Evolutionary conservation across 2,329 filamentous ascomycete genomes (phyloP).

Genomic region (Cladosporium cucumerinum): DNA sequence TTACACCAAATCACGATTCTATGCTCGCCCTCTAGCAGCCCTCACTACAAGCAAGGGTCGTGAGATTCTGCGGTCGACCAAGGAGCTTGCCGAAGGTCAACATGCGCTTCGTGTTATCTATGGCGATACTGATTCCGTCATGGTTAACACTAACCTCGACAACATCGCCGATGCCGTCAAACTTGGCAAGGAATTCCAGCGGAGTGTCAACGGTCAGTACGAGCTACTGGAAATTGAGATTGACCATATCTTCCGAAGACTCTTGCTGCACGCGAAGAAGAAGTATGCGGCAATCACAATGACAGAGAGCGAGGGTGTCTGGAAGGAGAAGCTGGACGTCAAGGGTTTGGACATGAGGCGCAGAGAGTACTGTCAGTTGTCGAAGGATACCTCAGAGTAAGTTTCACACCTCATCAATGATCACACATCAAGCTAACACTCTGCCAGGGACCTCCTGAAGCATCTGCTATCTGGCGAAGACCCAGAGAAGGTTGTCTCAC

Average conservation of each 20-base stretch:
- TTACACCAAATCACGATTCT: slow-evolving; percentile 95
- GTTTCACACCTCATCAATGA: slow-evolving; percentile 20
- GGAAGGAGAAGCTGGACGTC: slow-evolving; percentile 90
- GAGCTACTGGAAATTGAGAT: slow-evolving; percentile 94
- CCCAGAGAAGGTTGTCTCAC: slow-evolving; percentile 77
- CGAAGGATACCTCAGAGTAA: slow-evolving; percentile 82
- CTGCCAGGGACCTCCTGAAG: slow-evolving; percentile 69
- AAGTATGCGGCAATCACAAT: slow-evolving; percentile 98
- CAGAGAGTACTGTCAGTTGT: slow-evolving; percentile 92
- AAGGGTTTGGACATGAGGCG: slow-evolving; percentile 98
- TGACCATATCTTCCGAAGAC: slow-evolving; percentile 91
- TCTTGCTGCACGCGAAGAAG: slow-evolving; percentile 95
- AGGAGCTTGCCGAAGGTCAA: slow-evolving; percentile 88
- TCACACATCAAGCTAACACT: slow-evolving; percentile 20
- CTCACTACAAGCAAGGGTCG: slow-evolving; percentile 96
- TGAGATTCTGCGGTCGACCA: slow-evolving; percentile 94
- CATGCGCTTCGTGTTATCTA: slow-evolving; percentile 88
- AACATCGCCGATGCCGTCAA: slow-evolving; percentile 86
- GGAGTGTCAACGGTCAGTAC: slow-evolving; percentile 89
- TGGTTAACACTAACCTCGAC: slow-evolving; percentile 99
- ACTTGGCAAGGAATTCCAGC: slow-evolving; percentile 93
- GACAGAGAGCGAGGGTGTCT: slow-evolving; percentile 79
- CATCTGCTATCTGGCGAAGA: slow-evolving; percentile 94
- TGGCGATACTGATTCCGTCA: slow-evolving; percentile 97
- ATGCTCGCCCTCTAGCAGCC: slow-evolving; percentile 89